Percentiles rank a stretch among this genome's conserved stretches.
These are phyloP conservation scores for Aspergillus eucalypticola DNA, from an alignment of 2,329 filamentous ascomycete species.

Conservation along the genomic window DNA sequence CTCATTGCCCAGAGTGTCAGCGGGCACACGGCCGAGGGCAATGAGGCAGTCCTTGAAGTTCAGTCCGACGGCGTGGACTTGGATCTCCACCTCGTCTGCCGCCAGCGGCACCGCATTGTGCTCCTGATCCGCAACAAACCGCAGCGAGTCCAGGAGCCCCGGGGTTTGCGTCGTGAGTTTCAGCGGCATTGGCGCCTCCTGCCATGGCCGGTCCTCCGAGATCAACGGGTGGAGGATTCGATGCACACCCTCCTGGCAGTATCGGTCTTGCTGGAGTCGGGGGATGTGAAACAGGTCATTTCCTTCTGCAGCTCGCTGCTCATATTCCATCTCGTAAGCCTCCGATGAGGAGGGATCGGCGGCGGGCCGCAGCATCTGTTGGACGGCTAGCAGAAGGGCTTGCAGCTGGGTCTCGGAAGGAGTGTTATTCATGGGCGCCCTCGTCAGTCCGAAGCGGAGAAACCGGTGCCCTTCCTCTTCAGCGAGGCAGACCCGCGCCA, in stretches of 20 bases:
- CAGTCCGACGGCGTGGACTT: neutral
- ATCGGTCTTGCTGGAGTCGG: neutral
- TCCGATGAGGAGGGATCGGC: neutral
- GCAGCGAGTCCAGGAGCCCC: neutral
- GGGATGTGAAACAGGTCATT: neutral
- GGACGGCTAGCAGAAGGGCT: neutral
- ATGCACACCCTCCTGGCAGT: neutral
- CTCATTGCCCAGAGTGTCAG: neutral
- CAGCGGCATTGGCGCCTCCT: neutral
- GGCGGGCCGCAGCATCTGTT: neutral
- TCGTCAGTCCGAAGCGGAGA: neutral
- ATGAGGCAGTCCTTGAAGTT: constrained; percentile 3
- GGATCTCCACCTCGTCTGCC: neutral
- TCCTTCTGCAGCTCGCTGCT: neutral
- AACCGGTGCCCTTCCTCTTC: neutral
- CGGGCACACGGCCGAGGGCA: neutral
- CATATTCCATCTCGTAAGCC: neutral
- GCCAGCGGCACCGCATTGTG: neutral
- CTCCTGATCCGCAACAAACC: neutral
- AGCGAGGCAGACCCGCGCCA: neutral
- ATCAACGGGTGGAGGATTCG: neutral
- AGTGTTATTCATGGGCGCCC: neutral
- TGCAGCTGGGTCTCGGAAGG: neutral
- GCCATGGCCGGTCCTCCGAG: neutral
- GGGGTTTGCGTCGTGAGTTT: neutral